Percentiles rank a stretch among this genome's conserved stretches.
Conservation (phyloP, 148 eudicot species). For the Cornus suecica region DNA sequence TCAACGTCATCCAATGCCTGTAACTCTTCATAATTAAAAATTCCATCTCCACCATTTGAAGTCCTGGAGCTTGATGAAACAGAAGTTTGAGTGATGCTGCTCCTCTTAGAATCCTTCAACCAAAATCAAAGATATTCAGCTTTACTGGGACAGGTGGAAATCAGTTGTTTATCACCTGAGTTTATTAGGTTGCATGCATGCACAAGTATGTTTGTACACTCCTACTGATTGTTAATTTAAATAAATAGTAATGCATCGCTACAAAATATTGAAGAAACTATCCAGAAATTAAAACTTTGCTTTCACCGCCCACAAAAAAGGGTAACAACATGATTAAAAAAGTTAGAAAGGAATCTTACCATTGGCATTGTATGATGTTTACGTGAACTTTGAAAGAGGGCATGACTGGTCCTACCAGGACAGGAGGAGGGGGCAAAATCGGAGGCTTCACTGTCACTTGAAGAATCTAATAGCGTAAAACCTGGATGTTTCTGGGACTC, state of each 20-base stretch:
- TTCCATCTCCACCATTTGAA: slow-evolving; percentile 29
- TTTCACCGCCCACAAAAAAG: not conserved
- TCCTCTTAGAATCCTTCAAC: slow-evolving; percentile 55
- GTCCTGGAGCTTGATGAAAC: slow-evolving; percentile 33
- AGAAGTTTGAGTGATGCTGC: slow-evolving; percentile 41
- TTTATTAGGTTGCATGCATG: not conserved
- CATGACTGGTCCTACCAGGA: slow-evolving; percentile 15
- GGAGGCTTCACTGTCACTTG: slow-evolving; percentile 59
- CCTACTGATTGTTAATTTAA: not conserved
- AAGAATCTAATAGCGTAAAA: slow-evolving; percentile 58
- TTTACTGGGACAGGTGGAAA: slow-evolving; percentile 5
- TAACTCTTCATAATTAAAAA: slow-evolving; percentile 65
- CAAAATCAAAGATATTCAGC: slow-evolving; percentile 11
- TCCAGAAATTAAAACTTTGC: not conserved
- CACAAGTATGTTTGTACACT: not conserved
- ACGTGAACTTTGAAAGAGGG: slow-evolving; percentile 10
- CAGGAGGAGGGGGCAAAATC: slow-evolving; percentile 24
- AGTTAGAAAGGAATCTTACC: slow-evolving; percentile 27
- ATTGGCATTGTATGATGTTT: slow-evolving; percentile 24
- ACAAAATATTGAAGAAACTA: not conserved
- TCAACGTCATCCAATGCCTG: slow-evolving; percentile 81
- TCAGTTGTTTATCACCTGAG: not conserved
- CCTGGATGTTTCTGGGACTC: slow-evolving; percentile 28
- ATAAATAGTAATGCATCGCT: not conserved
- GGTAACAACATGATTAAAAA: not conserved